Percentiles rank a stretch among this genome's conserved stretches.
Evolutionary conservation across 225 moss, liverwort and hornwort genomes (phyloP).

Genomic region (Ulota crispa): DNA sequence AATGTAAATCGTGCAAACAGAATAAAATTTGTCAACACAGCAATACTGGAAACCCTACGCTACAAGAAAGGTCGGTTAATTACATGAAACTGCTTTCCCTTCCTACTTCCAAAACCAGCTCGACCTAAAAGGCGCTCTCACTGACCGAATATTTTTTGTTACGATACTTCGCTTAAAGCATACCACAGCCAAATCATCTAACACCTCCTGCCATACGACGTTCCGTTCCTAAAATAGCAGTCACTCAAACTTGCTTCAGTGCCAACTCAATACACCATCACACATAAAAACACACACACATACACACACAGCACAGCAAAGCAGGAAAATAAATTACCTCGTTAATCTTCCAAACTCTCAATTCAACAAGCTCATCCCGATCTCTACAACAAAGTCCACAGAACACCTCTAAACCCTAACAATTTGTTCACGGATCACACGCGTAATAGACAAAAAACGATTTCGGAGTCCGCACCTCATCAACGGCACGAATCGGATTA

Average conservation of each 20-base stretch:
- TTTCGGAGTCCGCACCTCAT: neutral
- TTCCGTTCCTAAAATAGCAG: neutral
- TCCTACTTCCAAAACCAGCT: neutral
- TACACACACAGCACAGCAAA: neutral
- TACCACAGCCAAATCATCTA: conserved; percentile 3
- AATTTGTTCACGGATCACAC: neutral
- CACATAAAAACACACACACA: neutral
- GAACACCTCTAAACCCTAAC: neutral
- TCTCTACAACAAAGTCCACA: neutral
- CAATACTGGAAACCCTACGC: conserved; percentile 30
- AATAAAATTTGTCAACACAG: neutral
- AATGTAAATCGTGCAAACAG: neutral
- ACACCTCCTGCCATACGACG: neutral
- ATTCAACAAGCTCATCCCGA: neutral
- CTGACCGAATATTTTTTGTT: neutral
- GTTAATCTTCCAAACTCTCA: neutral
- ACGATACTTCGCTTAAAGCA: neutral
- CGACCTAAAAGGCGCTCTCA: neutral
- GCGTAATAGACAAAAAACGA: too few relatives aligned
- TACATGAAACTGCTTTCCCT: conserved; percentile 4
- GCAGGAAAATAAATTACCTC: neutral
- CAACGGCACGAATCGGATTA: neutral
- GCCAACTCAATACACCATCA: neutral
- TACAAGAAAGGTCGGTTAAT: conserved; percentile 17
- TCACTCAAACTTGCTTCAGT: neutral